phyloP scores from a whole-genome alignment of 1,284 basidiomycete species.

The Marasmius oreades region DNA sequence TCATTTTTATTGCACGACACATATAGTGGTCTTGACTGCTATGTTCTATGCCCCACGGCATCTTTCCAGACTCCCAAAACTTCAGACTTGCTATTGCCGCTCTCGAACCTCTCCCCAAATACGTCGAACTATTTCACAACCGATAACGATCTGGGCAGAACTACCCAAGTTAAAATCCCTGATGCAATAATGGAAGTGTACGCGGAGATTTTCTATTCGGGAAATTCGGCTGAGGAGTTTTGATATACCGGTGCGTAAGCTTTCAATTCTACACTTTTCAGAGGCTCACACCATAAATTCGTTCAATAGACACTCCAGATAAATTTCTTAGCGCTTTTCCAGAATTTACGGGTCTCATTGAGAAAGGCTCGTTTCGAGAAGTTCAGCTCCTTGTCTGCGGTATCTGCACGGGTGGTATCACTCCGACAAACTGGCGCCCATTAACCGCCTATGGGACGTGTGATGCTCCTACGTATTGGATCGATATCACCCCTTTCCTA shows the following conservation, averaged over 20 bases:
- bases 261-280: background rate
- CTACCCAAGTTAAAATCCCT: conserved; percentile 32
- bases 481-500: conserved; percentile 47
- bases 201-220: conserved; percentile 38
- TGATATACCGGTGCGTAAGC: conserved; percentile 39
- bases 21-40: conserved; percentile 32
- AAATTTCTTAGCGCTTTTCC: conserved; percentile 35
- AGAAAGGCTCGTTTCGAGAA: conserved; percentile 43
- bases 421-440: conserved; percentile 44
- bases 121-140: conserved; percentile 33
- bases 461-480: conserved; percentile 43
- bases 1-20: no score
- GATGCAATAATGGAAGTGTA: conserved; percentile 33
- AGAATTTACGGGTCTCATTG: conserved; percentile 27
- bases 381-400: conserved; percentile 44
- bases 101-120: conserved; percentile 31
- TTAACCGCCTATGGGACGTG: conserved; percentile 44
- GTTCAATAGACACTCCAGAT: conserved; percentile 32
- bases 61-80: conserved; percentile 27
- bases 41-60: conserved; percentile 34
- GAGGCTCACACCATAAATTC: background rate
- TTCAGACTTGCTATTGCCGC: conserved; percentile 34
- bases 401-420: conserved; percentile 47
- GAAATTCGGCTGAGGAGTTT: conserved; percentile 42
- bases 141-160: conserved; percentile 29